phyloP scores from a whole-genome alignment of 805 yeast species.

The Torulaspora quercuum region DNA sequence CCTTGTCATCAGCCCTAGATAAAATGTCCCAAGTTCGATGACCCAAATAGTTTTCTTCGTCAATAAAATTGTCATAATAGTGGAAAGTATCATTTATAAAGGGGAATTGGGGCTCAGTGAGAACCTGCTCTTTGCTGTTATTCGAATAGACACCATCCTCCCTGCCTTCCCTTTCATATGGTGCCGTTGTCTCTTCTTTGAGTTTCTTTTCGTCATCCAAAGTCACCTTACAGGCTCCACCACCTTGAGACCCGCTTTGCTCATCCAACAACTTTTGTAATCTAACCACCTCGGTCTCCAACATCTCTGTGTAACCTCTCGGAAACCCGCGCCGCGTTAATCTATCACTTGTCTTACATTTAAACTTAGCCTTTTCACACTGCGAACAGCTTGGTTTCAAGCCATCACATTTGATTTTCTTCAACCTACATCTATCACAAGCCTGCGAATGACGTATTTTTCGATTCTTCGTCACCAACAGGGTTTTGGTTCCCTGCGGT shows the following conservation, averaged over 20 bases:
- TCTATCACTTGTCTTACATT: slow-evolving; percentile 69
- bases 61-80: slow-evolving; percentile 21
- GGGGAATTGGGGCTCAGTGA: slow-evolving; percentile 20
- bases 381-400: slow-evolving; percentile 62
- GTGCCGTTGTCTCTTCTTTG: slow-evolving; percentile 1
- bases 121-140: not conserved
- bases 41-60: slow-evolving; percentile 24
- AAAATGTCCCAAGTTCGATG: slow-evolving; percentile 28
- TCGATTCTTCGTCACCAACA: slow-evolving; percentile 27
- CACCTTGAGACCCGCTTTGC: not conserved
- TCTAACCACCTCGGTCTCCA: slow-evolving; percentile 59
- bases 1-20: slow-evolving; percentile 1
- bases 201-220: slow-evolving; percentile 4
- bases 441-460: slow-evolving; percentile 62
- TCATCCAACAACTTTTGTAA: slow-evolving; percentile 45
- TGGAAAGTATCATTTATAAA: slow-evolving; percentile 32
- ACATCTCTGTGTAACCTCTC: slow-evolving; percentile 72
- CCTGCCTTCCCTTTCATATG: not conserved
- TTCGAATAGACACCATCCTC: not conserved
- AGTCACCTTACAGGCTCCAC: not conserved
- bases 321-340: slow-evolving; percentile 75
- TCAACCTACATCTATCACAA: slow-evolving; percentile 74
- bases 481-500: slow-evolving; percentile 25
- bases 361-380: slow-evolving; percentile 61
- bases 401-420: slow-evolving; percentile 76